phyloP scores from a whole-genome alignment of 768 basidiomycete genomes.

The Clathrus columnatus region DNA sequence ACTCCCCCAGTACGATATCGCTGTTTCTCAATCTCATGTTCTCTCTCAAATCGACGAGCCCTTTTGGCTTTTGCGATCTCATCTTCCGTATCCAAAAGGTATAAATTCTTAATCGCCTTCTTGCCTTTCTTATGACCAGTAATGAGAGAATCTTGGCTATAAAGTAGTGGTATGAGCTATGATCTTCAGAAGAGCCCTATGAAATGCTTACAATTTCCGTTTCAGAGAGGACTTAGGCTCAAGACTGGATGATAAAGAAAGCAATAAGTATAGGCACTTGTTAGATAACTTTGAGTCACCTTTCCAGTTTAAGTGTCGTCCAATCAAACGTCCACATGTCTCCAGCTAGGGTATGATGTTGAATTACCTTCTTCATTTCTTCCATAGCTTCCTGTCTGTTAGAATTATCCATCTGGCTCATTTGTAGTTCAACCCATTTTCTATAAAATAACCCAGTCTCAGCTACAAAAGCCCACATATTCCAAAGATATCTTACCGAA shows the following conservation, averaged over 20 bases:
- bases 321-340: conserved; percentile 93
- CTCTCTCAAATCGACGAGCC: conserved; percentile 84
- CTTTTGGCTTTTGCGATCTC: conserved; percentile 63
- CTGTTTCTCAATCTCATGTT: conserved; percentile 79
- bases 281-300: conserved; percentile 37
- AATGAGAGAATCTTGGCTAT: conserved; percentile 13
- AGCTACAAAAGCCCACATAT: not conserved
- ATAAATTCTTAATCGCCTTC: conserved; percentile 29
- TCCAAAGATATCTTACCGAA: not conserved
- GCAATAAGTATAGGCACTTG: conserved; percentile 6
- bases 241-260: conserved; percentile 32
- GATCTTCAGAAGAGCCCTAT: not conserved
- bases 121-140: conserved; percentile 49
- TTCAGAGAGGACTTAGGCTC: conserved; percentile 57
- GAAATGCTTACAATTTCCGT: conserved; percentile 53
- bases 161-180: not conserved
- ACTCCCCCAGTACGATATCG: conserved; percentile 32
- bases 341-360: conserved; percentile 79
- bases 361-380: conserved; percentile 95
- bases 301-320: conserved; percentile 78
- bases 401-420: conserved; percentile 82
- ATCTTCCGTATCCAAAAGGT: conserved; percentile 49
- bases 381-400: conserved; percentile 85
- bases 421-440: conserved; percentile 90
- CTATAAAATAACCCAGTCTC: conserved; percentile 31